These are phyloP conservation scores for Leonotis leonurus DNA, from an alignment of 257 asterid species.

Conservation along the genomic window DNA sequence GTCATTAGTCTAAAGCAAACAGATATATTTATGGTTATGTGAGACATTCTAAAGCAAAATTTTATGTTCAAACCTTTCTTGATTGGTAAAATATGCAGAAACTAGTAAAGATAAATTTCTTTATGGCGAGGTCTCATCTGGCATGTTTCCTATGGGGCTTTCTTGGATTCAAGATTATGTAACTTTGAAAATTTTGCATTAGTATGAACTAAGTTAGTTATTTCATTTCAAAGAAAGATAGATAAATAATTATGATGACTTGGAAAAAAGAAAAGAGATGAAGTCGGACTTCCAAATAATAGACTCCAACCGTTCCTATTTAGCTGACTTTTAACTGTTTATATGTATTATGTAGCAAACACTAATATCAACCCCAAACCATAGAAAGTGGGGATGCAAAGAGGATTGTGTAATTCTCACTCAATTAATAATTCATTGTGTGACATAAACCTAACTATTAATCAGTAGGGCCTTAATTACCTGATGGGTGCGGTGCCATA, in stretches of 20 bases:
- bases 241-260: not conserved
- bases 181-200: not conserved
- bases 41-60: too few relatives aligned
- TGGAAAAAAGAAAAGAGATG: not conserved
- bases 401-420: too few relatives aligned
- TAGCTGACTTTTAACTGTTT: not conserved
- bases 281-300: not conserved
- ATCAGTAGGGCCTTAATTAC: too few relatives aligned
- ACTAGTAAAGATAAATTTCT: too few relatives aligned
- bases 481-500: too few relatives aligned
- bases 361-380: not conserved
- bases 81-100: not conserved
- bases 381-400: not conserved
- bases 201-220: not conserved
- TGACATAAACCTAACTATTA: too few relatives aligned
- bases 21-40: too few relatives aligned
- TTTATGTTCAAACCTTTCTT: too few relatives aligned
- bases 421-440: too few relatives aligned
- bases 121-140: too few relatives aligned
- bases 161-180: not conserved
- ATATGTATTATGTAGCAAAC: not conserved
- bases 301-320: not conserved
- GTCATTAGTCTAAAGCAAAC: too few relatives aligned
- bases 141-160: too few relatives aligned
- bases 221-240: not conserved